Conservation (phyloP, 495 filamentous ascomycete species). For the Trichoderma reesei region DNA sequence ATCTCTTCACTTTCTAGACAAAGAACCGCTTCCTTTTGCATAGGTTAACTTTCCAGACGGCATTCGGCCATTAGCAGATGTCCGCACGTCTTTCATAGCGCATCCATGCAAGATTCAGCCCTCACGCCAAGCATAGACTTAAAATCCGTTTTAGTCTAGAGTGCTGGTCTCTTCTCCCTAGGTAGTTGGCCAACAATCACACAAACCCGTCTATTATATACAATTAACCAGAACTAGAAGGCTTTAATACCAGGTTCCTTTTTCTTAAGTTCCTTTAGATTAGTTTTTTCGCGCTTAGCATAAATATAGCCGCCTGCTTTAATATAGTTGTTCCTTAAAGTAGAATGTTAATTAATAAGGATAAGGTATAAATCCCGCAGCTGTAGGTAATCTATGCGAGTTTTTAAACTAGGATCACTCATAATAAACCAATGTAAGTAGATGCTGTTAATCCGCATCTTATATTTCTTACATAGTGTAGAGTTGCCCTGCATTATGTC, state of each 20-base stretch:
- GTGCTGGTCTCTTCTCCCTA: neutral
- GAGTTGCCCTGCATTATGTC: neutral
- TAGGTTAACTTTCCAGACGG: no score
- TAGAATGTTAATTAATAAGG: neutral
- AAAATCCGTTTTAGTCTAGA: no score
- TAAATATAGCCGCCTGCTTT: neutral
- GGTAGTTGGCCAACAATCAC: neutral
- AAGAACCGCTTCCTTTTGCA: no score
- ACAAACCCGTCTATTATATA: neutral
- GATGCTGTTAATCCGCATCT: neutral
- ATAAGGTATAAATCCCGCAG: neutral
- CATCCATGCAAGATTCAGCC: no score
- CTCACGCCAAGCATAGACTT: no score
- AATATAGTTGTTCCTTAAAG: neutral
- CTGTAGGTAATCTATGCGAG: neutral
- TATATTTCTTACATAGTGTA: neutral
- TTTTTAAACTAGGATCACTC: neutral
- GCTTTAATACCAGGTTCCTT: neutral
- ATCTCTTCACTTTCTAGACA: no score
- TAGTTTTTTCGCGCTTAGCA: neutral
- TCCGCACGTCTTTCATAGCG: no score
- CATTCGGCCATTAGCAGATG: no score
- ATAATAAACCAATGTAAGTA: neutral
- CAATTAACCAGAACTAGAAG: neutral
- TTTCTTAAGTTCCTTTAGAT: neutral